Base-by-base conservation (phyloP, 2,329 filamentous ascomycete genomes). In the Albophoma yamanashiensis region DNA sequence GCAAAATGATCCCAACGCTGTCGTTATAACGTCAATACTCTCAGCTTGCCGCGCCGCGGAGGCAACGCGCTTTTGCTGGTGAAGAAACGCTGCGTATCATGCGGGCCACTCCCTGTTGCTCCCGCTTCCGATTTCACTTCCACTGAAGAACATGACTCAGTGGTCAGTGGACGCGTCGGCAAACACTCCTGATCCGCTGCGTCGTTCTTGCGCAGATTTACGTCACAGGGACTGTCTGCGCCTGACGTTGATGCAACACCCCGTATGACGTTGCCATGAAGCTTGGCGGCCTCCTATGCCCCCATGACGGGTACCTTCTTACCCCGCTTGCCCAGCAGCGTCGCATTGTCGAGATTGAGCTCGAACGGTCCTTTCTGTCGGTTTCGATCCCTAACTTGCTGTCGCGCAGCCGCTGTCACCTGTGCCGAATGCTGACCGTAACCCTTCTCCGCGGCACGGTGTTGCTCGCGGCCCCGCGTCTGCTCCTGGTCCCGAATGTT, bases 401-500 rank as follows among this genome's bases (percentile, higher is more conserved):
- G 86, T 67, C 89, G 88, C 4, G 91, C 92, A 0, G 92, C 92
- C 0, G 89, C 88, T 0, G 92, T 90, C 0, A 97, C 89, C 1
- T 88, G 81, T 0, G 92, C 84, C 58, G 89, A 93, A 70, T 97
- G 93, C 70, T 96, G 92, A 2, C 92, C 92, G 67, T 96, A 97
- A 0, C 92, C 92, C 64, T 81, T 84, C 58, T 84, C 78, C 60
- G 62, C 58, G n/a, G 62, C 61, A 17, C 73, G 69, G 57, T 73
- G 70, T 8, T 69, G 70, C 60, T 73, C 70, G 12, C 73, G 71
- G 3, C 71, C 72, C 31, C 72, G 69, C 42, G 64, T 55, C 11
- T 69, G 67, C 47, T 75, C 74, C 59, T 74, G 71, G 58, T 84
- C 81, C 52, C 82, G 80, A 25, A 97, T 83, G 60, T 89, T 90